Conservation (phyloP, 306 rosid species). For the Prunus campanulata region DNA sequence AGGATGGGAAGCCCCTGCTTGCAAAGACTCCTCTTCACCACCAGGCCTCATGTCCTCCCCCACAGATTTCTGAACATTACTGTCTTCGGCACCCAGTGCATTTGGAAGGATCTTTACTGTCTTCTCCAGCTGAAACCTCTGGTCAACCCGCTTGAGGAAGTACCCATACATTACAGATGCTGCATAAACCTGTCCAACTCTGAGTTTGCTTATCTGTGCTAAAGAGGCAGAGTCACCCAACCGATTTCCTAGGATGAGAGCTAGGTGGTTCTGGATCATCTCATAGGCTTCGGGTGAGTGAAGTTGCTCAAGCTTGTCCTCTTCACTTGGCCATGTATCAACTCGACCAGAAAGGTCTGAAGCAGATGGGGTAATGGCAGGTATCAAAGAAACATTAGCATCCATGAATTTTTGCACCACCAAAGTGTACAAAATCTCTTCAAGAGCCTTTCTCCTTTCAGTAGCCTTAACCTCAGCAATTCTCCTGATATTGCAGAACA, state of each 20-base stretch:
- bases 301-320: slow-evolving; percentile 63
- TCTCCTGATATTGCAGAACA: slow-evolving; percentile 57
- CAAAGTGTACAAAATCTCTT: slow-evolving; percentile 78
- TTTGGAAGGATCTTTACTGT: slow-evolving; percentile 71
- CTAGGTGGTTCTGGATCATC: slow-evolving; percentile 80
- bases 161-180: slow-evolving; percentile 93
- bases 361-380: slow-evolving; percentile 44
- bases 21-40: slow-evolving; percentile 28
- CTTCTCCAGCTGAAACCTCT: slow-evolving; percentile 96
- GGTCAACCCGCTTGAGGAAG: slow-evolving; percentile 88
- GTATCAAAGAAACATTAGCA: slow-evolving; percentile 62
- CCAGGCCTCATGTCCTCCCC: slow-evolving; percentile 31
- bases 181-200: slow-evolving; percentile 91
- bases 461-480: slow-evolving; percentile 85
- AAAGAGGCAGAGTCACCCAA: slow-evolving; percentile 58
- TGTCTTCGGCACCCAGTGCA: slow-evolving; percentile 39
- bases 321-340: slow-evolving; percentile 70
- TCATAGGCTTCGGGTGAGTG: slow-evolving; percentile 85
- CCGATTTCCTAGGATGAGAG: slow-evolving; percentile 73
- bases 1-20: slow-evolving; percentile 48
- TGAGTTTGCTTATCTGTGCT: slow-evolving; percentile 77
- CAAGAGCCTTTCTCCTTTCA: slow-evolving; percentile 74
- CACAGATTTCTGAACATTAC: slow-evolving; percentile 26
- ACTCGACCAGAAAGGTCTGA: slow-evolving; percentile 53
- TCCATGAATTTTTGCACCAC: slow-evolving; percentile 92